Conservation (phyloP, 1,284 basidiomycete species). For the Sanguinoderma infundibulare region DNA sequence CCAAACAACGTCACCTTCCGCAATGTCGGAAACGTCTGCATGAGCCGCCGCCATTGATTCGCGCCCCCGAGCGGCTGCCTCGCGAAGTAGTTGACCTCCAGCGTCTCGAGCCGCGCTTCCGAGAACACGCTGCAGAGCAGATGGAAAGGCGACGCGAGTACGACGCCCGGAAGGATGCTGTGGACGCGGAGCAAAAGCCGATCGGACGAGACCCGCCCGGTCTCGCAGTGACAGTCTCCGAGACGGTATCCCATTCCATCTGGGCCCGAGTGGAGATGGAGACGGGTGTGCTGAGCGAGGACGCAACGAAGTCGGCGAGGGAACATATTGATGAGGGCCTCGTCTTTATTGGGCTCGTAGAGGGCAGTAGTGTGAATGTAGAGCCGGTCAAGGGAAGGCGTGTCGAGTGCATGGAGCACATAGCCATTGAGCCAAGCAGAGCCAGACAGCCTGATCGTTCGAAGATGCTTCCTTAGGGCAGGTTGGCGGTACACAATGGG, state of each 20-base stretch:
- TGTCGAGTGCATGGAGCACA: background rate
- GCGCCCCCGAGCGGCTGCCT: background rate
- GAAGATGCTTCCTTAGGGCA: background rate
- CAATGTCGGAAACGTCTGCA: background rate
- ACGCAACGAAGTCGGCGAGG: background rate
- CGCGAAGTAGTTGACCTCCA: background rate
- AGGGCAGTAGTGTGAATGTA: background rate
- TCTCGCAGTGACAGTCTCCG: background rate
- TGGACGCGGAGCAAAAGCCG: background rate
- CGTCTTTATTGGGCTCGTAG: background rate
- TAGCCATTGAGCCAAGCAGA: background rate
- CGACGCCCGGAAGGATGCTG: background rate
- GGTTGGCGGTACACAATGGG: background rate
- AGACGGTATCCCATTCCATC: background rate
- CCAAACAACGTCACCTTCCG: background rate
- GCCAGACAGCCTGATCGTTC: background rate
- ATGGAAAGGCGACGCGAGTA: background rate
- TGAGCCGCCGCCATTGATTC: background rate
- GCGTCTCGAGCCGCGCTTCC: background rate
- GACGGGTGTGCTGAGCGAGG: background rate
- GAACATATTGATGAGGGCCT: background rate
- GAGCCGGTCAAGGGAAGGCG: background rate
- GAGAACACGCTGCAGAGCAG: background rate
- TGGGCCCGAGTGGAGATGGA: background rate
- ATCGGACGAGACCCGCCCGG: background rate